These are phyloP conservation scores for Cenchrus americanus DNA, from an alignment of 176 grass and related monocot species.

Conservation along the genomic window DNA sequence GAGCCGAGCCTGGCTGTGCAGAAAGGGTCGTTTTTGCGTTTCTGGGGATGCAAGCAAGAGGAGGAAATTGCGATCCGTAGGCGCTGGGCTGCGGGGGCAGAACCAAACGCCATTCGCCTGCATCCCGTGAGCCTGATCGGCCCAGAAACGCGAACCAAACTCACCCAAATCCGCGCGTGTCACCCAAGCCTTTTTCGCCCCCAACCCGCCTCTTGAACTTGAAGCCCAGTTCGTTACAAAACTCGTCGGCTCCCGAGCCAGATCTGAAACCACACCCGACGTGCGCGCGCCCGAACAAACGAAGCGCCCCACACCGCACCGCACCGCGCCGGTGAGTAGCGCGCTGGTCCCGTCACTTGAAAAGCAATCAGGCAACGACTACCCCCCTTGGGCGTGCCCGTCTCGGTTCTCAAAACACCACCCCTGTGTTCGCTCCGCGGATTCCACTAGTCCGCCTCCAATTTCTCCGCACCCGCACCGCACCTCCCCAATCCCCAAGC, in stretches of 20 bases:
- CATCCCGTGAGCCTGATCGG: no score
- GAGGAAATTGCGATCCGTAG: no score
- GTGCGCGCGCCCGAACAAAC: slow-evolving; percentile 34
- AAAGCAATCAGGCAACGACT: slow-evolving; percentile 53
- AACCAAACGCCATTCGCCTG: no score
- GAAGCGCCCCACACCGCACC: slow-evolving; percentile 6
- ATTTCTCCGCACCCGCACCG: slow-evolving; percentile 30
- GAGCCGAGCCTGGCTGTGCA: no score
- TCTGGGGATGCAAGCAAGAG: no score
- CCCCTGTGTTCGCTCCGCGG: slow-evolving; percentile 4
- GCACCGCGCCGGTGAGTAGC: slow-evolving; percentile 20
- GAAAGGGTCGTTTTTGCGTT: no score
- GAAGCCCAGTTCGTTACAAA: neutral
- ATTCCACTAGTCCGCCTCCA: slow-evolving; percentile 46
- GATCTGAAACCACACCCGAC: slow-evolving; percentile 32
- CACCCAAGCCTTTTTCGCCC: no score
- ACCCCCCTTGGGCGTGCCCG: neutral
- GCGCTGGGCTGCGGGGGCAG: no score
- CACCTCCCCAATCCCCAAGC: slow-evolving; percentile 13
- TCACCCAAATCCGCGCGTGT: no score
- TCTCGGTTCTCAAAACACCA: slow-evolving; percentile 11
- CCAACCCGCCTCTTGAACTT: no score
- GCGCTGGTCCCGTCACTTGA: slow-evolving; percentile 52
- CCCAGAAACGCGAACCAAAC: no score
- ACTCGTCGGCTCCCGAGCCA: neutral